Base-by-base conservation (phyloP, 73 alveolate species). In the Vitrella brassicaformis region DNA sequence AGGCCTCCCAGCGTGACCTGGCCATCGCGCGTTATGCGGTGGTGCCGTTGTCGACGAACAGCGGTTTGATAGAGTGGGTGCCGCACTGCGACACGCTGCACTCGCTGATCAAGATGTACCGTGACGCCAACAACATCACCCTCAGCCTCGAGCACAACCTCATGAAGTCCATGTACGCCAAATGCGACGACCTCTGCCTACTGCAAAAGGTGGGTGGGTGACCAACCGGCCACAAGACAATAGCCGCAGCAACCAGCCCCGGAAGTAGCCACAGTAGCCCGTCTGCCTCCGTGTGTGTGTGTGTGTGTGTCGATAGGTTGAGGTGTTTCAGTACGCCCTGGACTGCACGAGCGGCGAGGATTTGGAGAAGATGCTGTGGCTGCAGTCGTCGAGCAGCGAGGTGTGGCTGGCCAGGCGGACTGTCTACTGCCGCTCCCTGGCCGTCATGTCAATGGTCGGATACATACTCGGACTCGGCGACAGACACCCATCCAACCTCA, bases 1-100 rank as follows among this genome's bases (percentile, higher is more conserved):
- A 88, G 75, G 94, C 99, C 14, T 85, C 88, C 30, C 89, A 89
- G 56, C 93, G 93, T 80, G 95, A 89, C 85, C 81, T 95, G 31
- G 72, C 91, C 45, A 95, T 95, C 47, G 87, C 93, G 75, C 81
- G 97, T 74, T 95, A 90, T 72, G 93, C 99, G n/a, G 96, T 94
- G n/a, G 93, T 92, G 28, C 97, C 99, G 18, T 87, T 95, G 66
- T 81, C 95, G n/a, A 84, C 85, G 79, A 95, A 94, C 86, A 86
- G 98, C 28, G 99, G 99, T 26, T 85, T 95, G 29, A 81, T 95
- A 19, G 99, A 98, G 27, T 95, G 99, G 99, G 98, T 95, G 39
- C 94, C 96, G 10, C 91, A 94, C 89, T 89, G 98, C 69, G 99
- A 95, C 85, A 95, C 99, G 25, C 87, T 95, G 28, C 87, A 89